Evolutionary conservation across 2,329 filamentous ascomycete genomes (phyloP), one percentile per base, ranked within the genome.

Genomic region (Xylaria sp.): DNA sequence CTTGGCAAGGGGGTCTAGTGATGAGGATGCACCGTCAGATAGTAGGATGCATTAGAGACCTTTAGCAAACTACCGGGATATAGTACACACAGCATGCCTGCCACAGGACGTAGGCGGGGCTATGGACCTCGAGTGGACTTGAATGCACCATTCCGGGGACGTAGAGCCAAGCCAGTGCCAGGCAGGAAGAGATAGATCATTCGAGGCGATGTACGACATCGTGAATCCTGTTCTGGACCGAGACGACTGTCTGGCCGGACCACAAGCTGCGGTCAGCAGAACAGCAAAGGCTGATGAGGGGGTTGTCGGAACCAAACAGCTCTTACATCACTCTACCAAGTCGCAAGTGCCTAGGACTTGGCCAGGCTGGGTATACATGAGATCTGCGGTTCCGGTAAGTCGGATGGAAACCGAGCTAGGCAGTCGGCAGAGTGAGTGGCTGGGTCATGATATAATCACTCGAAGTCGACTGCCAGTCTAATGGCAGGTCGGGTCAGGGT

Each of bases 251-350:
- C 32, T 32, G 13, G 36, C 63, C 41, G 23, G 34, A 56, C 48
- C 62, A 66, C 63, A 69, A 64, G 36, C 60, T 53, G 50, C 63
- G 63, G 67, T 69, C 67, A 69, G 67, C 60, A 60, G 67, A 63
- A 36, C 64, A 58, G 53, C 36, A 56, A 59, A 60, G 45, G 60
- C 43, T 15, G 48, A 55, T 30, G 45, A 53, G 67, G 59, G 28
- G 43, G 28, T 15, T 20, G 50, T 59, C 46, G 58, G 53, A 45
- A 43, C 30, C 43, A 56, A 34, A 20, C 39, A 48, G 25, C 10
- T 46, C 15, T 55, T 50, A 18, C 9, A 32, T 39, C 53, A 59
- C 58, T 48, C 46, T 60, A 30, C 53, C 58, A 20, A 60, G 46
- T 48, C 45, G 36, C 36, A 45, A 25, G 36, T 32, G 41, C 46